phyloP scores from a whole-genome alignment of 192 early-diverging fungal genomes.

The Podila verticillata region DNA sequence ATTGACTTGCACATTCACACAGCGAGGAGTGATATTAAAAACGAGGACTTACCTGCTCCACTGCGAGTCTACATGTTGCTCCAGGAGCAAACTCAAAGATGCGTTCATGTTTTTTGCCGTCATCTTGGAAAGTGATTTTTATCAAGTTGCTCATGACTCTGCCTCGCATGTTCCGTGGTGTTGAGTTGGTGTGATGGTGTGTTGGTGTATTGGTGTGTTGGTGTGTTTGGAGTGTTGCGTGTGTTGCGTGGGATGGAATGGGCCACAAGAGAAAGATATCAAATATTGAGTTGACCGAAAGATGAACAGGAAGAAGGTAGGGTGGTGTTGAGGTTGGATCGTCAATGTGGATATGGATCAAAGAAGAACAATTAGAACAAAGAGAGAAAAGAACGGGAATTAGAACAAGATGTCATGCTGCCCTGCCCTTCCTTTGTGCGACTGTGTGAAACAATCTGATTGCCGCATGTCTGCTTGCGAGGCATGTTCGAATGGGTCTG shows the following conservation, averaged over 20 bases:
- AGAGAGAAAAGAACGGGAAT: neutral
- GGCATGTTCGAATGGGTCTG: no score
- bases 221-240: neutral
- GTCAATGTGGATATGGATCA: neutral
- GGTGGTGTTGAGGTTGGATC: neutral
- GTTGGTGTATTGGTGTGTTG: no score
- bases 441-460: no score
- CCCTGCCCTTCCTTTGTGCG: no score
- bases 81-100: conserved; percentile 23
- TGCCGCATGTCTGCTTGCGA: no score
- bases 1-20: neutral
- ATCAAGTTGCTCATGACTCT: conserved; percentile 16
- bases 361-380: neutral
- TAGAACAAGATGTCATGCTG: no score
- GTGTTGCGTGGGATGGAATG: neutral
- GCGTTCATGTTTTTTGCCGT: conserved; percentile 31
- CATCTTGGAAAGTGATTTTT: conserved; percentile 26
- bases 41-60: conserved; percentile 27
- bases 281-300: no score
- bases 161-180: conserved; percentile 1
- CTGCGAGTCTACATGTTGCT: conserved; percentile 26
- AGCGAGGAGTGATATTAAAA: neutral
- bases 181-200: neutral
- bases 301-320: neutral
- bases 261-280: neutral